A percentile compares a stretch with the other conserved stretches of the same genome.
These are phyloP conservation scores for Strobilomyces echinocephalus DNA, from an alignment of 768 basidiomycete genomes.

Conservation along the genomic window DNA sequence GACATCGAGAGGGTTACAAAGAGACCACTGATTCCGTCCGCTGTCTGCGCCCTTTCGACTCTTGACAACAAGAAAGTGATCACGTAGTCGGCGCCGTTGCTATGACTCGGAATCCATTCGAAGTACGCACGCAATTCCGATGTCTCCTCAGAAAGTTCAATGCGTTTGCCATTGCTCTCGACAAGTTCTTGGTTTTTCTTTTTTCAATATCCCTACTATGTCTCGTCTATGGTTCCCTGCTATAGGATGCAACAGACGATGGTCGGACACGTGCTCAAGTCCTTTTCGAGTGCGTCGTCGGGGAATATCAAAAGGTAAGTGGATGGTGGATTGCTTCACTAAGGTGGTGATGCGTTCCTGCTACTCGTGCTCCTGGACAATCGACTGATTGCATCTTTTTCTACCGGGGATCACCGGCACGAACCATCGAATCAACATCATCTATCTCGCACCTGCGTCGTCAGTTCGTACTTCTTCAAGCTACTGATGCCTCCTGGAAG, in stretches of 20 bases:
- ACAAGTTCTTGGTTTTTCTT: too few species aligned
- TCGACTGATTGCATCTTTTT: too few species aligned
- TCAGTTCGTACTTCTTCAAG: background rate
- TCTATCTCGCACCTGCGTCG: constrained; percentile 32
- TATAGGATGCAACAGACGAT: constrained; percentile 78
- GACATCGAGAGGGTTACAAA: too few species aligned
- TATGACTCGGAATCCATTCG: constrained; percentile 67
- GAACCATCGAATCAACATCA: constrained; percentile 88
- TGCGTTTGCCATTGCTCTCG: constrained; percentile 40
- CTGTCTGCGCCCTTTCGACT: too few species aligned
- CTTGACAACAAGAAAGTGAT: too few species aligned
- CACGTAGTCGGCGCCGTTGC: too few species aligned
- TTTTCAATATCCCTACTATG: too few species aligned
- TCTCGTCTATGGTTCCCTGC: too few species aligned
- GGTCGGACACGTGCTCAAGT: constrained; percentile 80
- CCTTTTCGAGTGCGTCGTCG: constrained; percentile 84
- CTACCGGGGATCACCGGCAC: constrained; percentile 70
- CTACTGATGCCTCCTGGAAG: constrained; percentile 8
- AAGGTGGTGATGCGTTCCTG: too few species aligned
- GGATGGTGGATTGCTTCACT: too few species aligned
- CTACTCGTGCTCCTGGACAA: too few species aligned
- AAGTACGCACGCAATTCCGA: constrained; percentile 73
- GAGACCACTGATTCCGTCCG: too few species aligned
- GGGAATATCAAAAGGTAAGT: constrained; percentile 81
- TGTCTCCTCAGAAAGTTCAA: constrained; percentile 56